These are phyloP conservation scores for Laetiporus sulphureus DNA, from an alignment of 1,284 basidiomycete species.

Conservation along the genomic window DNA sequence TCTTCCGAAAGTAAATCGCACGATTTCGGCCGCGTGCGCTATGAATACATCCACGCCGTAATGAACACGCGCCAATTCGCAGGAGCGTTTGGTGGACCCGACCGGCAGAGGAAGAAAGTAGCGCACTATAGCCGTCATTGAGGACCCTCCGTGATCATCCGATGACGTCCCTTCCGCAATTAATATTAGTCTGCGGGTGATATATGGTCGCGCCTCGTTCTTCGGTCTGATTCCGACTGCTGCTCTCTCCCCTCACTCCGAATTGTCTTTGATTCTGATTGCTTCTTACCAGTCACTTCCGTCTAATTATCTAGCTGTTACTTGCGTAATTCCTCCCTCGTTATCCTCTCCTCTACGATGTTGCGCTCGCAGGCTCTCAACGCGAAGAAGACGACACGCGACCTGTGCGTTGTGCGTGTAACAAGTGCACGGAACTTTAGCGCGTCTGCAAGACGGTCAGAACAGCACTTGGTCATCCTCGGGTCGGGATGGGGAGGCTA, in stretches of 20 bases:
- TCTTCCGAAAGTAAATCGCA: no score
- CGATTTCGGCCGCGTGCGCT: no score
- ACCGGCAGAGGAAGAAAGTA: neutral
- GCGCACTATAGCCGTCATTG: neutral
- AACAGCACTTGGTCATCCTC: slow-evolving; percentile 70
- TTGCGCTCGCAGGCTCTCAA: neutral
- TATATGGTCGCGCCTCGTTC: neutral
- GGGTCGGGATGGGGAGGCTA: slow-evolving; percentile 87
- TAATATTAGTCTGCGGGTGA: neutral
- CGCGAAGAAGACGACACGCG: neutral
- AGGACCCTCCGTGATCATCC: slow-evolving; percentile 4
- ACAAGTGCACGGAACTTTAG: slow-evolving; percentile 16
- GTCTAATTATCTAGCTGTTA: neutral
- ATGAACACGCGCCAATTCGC: no score
- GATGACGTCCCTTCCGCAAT: slow-evolving; percentile 2
- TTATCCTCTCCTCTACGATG: neutral
- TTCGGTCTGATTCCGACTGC: neutral
- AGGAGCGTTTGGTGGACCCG: no score
- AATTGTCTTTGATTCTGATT: no score
- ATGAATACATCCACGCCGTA: no score
- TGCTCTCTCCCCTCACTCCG: neutral
- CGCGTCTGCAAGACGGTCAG: slow-evolving; percentile 24
- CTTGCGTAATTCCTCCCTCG: neutral
- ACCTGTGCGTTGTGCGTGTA: neutral
- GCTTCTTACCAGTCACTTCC: no score